Percentiles rank a stretch among this genome's conserved stretches.
These are phyloP conservation scores for Monosporascus sp. DNA, from an alignment of 2,329 filamentous ascomycete species.

Conservation along the genomic window DNA sequence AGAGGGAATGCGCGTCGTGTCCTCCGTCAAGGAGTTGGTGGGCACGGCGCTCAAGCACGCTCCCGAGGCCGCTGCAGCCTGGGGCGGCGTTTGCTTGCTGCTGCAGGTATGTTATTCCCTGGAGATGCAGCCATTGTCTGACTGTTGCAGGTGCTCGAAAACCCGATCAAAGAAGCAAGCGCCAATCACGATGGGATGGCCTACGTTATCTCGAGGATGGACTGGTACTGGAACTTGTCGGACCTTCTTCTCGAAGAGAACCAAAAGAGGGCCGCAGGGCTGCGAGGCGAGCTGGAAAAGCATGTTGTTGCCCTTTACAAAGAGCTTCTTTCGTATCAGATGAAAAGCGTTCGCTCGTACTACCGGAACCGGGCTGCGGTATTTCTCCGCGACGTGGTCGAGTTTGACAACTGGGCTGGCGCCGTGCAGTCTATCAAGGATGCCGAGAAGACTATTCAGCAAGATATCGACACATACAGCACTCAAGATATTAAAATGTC, in stretches of 20 bases:
- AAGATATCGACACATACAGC: conserved; percentile 4
- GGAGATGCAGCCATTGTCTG: not conserved
- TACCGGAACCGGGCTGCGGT: conserved; percentile 22
- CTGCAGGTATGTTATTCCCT: conserved; percentile 24
- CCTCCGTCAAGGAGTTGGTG: conserved; percentile 20
- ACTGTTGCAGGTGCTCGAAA: conserved; percentile 23
- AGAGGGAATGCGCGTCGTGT: conserved; percentile 17
- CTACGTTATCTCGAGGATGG: conserved; percentile 31
- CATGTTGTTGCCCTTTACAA: conserved; percentile 32
- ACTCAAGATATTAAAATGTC: conserved; percentile 1
- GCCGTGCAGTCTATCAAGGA: conserved; percentile 23
- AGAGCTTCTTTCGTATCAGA: conserved; percentile 33
- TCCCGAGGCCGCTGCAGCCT: conserved; percentile 32
- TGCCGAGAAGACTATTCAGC: conserved; percentile 15
- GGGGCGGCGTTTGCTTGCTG: conserved; percentile 30
- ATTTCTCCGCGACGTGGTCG: conserved; percentile 25
- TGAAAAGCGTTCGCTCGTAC: conserved; percentile 34
- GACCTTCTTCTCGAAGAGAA: conserved; percentile 21
- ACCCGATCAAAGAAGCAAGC: conserved; percentile 20
- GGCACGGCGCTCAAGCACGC: conserved; percentile 20
- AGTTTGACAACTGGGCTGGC: conserved; percentile 31
- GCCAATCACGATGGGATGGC: conserved; percentile 29
- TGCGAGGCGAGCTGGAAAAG: conserved; percentile 17
- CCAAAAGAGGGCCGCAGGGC: conserved; percentile 1
- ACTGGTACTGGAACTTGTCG: conserved; percentile 33